Base-by-base conservation (phyloP, 1,139 yeast species). In the Magnusiomyces clavatus region DNA sequence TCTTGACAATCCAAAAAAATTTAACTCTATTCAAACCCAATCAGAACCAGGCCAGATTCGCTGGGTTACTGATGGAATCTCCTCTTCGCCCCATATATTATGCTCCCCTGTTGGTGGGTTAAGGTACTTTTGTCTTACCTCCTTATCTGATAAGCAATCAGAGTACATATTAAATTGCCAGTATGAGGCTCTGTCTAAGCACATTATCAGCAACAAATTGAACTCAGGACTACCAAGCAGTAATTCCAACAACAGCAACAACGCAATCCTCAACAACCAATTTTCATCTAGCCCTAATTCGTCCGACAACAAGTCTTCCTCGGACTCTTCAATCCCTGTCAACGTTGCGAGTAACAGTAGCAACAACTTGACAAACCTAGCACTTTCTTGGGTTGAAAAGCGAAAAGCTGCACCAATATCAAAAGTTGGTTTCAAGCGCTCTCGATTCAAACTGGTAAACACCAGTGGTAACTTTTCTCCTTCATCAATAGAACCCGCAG, bases 21-120 rank as follows among this genome's bases (percentile, higher is more conserved):
- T 67, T 48, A 60, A 60, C 49, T 54, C 56, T 16, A 41, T 54
- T 20, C 56, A 50, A 46, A 36, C 50, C 43, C 43, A 47, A 31
- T 38, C 64, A 3, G 76, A 71, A 47, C 77, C 77, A 0, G 75
- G 76, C 10, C 67, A 69, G 52, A 42, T 63, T 2, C 61, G 66
- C 20, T 63, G 64, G 62, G 64, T 59, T 38, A 53, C 51, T 35
- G 57, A 55, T 24, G 16, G 46, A 41, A 54, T 54, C 16, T 43
- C 34, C 20, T 47, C 51, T 54, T 34, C 50, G 41, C 47, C 55
- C 45, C 53, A 66, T 37, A 58, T 73, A n/a, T 60, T 77, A 41
- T 64, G 77, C 37, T 69, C 78, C n/a, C 80, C 81, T 1, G 69
- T 77, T 29, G 81, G 81, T 34, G 82, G 82, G 0, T 58, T 77